phyloP scores from a whole-genome alignment of 140 eudicot species.

The Ambrosia hybrid region DNA sequence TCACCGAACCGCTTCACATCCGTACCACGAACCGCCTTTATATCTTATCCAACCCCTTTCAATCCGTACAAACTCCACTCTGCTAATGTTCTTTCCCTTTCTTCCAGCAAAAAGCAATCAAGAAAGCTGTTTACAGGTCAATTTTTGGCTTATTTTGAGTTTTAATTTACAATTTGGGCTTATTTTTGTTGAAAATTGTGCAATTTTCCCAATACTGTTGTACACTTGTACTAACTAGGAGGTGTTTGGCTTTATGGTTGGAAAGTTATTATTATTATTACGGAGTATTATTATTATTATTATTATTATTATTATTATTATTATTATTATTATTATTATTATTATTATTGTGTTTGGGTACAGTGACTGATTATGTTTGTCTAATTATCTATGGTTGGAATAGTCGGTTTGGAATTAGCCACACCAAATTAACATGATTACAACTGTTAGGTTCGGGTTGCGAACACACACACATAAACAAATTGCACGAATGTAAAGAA shows the following conservation, averaged over 20 bases:
- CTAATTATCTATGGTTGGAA: neutral
- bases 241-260: neutral
- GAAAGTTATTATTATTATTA: neutral
- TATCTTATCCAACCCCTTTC: conserved; percentile 30
- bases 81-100: conserved; percentile 26
- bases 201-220: neutral
- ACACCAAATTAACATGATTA: neutral
- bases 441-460: no score
- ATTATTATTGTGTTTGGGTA: neutral
- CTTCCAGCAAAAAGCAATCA: conserved; percentile 31
- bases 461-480: no score
- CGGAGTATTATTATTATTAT: no score
- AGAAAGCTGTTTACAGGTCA: conserved; percentile 42
- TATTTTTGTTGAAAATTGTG: neutral
- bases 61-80: conserved; percentile 32
- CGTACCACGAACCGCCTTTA: conserved; percentile 23
- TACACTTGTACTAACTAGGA: neutral
- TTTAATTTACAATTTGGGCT: neutral
- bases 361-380: conserved; percentile 5
- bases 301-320: no score
- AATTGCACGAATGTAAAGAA: no score
- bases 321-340: neutral
- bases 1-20: conserved; percentile 29
- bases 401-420: neutral
- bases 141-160: neutral